Base-by-base conservation (phyloP, 164 flowering plant genomes). In the Buxus sempervirens region DNA sequence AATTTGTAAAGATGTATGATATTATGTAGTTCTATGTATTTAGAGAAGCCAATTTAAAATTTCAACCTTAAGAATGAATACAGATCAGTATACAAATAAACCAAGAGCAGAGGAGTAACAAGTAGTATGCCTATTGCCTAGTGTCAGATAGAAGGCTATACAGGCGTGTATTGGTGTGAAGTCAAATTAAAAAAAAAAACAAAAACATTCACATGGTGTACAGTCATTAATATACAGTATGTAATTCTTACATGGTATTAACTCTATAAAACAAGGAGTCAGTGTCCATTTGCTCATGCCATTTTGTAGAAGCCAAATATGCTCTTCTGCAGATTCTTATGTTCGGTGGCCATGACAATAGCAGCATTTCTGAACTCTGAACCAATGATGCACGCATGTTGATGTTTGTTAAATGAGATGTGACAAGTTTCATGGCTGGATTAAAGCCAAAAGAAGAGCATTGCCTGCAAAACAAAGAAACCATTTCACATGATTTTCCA, bases 401-500 rank as follows among this genome's bases (percentile, higher is more conserved):
- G 3, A 22, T 54, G 49, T 14, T 27, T 64, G 58, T 38, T 51
- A 26, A 22, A 20, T 19, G 36, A 48, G 32, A 15, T 56, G 14
- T 5, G 26, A 72, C 67, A 41, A 27, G 16, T 36, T 55, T 24
- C 27, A 67, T 3, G 49, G 71, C 65, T 36, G n/a, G 66, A 67
- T 82, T 73, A 85, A 9, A 85, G 68, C 85, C 87, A 87, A 75
- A 83, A 88, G 77, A 78, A 74, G 4, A 87, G 80, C 90, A 86
- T 87, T 72, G 81, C 90, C 96, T 90, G 93, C 75, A 49, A 27
- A 63, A 9, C 57, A 54, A 68, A 70, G 18, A 32, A 60, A 10
- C 24, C 32, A 53, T 49, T 26, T 62, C 63, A 65, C 24, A 25
- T 18, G 32, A 36, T 10, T 49, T 27, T 32, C 38, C 38, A 32